Evolutionary conservation across 176 grass and related monocot species (phyloP), one percentile per base, ranked within the genome.

Genomic region (Eragrostis curvula): DNA sequence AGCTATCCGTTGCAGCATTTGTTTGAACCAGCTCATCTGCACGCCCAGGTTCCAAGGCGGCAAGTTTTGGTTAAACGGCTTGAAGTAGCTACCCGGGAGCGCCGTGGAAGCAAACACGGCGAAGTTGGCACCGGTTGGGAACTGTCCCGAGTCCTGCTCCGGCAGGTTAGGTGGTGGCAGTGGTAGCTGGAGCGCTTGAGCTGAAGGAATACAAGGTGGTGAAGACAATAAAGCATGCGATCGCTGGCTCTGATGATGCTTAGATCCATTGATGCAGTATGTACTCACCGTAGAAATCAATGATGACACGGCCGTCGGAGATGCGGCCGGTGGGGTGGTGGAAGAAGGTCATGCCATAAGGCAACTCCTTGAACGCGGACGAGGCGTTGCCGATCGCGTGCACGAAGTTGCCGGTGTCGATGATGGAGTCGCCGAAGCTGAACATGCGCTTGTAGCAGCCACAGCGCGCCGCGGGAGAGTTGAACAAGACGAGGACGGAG

Each of bases 281-380:
- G 47, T 53, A 42, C 62, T 55, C 12, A 80, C 78, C 63, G 9
- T 80, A 80, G 48, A 80, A 80, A 80, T 80, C 78, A 11, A 80
- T 16, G n/a, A 80, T 12, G 48, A 80, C 32, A 4, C 94, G 81
- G 18, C 94, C 94, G 11, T 97, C 73, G 8, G 28, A 81, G 73
- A 78, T 66, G 30, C 88, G 88, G 17, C 93, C 90, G 0, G 87
- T 90, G 49, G 85, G 32, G 24, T 9, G 66, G 8, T 66, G 15
- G 75, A 96, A 96, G 78, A 62, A 93, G 24, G 94, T 96, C 86
- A 85, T 29, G 77, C 94, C 94, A 71, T 73, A 96, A 8, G 90
- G 94, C 9, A 50, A 69, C 20, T 83, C 74, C 63, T 61, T 64
- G 5, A 79, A 51, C 8, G 61, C 24, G 15, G 40, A 56, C 5